Evolutionary conservation across 2,329 filamentous ascomycete species (phyloP), one percentile per base, ranked within the genome.

Genomic region (Rutstroemia sp.): DNA sequence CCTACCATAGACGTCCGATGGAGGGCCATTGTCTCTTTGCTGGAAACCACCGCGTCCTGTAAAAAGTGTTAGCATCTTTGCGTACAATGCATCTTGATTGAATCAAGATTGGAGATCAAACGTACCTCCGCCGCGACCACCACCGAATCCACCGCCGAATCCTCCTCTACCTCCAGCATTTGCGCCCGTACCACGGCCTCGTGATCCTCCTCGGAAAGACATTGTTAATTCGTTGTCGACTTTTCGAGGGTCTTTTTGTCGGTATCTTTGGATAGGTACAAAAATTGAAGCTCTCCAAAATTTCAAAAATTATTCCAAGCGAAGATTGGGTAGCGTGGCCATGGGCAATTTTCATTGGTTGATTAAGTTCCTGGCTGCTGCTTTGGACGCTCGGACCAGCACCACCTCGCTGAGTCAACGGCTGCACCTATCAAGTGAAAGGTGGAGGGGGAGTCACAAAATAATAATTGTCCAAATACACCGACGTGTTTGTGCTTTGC

Each of bases 31-130:
- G 58, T 83, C 81, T 61, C 74, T 70, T 61, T 81, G 78, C 62
- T 81, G 78, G 70, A 79, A 85, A 58, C 82, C 82, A 70, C 81
- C 82, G 61, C 83, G 81, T 61, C 81, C 81, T 81, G 70, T 69
- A 67, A 61, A 58, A 23, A 44, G 58, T 59, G 54, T 66, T 49
- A 65, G 56, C 57, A 52, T 42, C 19, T 52, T 54, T 46, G 41
- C 48, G 49, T 42, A 55, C 48, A 57, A 49, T 47, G 25, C n/a
- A 54, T 49, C 52, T 44, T 49, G 34, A 16, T n/a, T 41, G 46
- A 56, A 50, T 18, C 34, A 57, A 54, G 49, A 59, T 7, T 27
- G 57, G 14, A 61, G 65, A 64, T 68, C 71, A 72, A 71, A 60
- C 47, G n/a, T 49, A 59, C 57, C 46, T 62, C 66, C 67, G 68